These are phyloP conservation scores for Trichoderma sp. DNA, from an alignment of 2,329 filamentous ascomycete species.

Conservation along the genomic window DNA sequence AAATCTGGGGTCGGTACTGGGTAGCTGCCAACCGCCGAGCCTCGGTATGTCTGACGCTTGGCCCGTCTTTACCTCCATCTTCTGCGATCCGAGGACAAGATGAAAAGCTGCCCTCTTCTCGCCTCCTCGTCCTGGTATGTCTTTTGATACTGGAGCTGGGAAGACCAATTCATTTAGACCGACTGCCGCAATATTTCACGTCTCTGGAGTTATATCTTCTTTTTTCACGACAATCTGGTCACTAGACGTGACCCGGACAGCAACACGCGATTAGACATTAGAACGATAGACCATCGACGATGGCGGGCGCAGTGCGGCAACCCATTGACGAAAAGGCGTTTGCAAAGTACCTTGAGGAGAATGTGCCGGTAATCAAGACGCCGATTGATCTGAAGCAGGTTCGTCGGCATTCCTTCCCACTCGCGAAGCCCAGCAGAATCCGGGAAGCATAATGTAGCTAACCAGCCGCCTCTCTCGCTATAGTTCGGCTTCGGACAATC, in stretches of 20 bases:
- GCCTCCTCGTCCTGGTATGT: background rate
- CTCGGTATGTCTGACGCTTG: constrained; percentile 14
- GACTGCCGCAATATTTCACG: background rate
- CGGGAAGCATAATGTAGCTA: background rate
- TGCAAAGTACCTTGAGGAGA: constrained; percentile 70
- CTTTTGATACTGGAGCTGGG: background rate
- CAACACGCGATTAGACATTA: background rate
- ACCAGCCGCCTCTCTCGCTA: background rate
- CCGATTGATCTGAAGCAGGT: constrained; percentile 87
- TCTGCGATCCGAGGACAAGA: background rate
- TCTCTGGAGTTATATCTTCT: background rate
- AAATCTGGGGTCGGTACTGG: constrained; percentile 8
- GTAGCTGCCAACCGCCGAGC: constrained; percentile 1
- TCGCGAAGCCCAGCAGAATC: background rate
- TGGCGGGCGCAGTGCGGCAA: constrained; percentile 89
- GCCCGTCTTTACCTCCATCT: background rate
- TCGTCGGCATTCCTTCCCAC: background rate
- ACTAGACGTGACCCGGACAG: background rate
- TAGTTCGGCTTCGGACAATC: constrained; percentile 97
- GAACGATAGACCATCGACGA: constrained; percentile 30
- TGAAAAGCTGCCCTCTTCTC: background rate
- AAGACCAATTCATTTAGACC: background rate
- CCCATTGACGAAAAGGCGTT: constrained; percentile 80
- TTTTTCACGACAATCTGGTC: background rate
- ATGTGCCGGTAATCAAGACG: constrained; percentile 79